Conservation (phyloP, 2,329 filamentous ascomycete species). For the Xylariaceae sp. region DNA sequence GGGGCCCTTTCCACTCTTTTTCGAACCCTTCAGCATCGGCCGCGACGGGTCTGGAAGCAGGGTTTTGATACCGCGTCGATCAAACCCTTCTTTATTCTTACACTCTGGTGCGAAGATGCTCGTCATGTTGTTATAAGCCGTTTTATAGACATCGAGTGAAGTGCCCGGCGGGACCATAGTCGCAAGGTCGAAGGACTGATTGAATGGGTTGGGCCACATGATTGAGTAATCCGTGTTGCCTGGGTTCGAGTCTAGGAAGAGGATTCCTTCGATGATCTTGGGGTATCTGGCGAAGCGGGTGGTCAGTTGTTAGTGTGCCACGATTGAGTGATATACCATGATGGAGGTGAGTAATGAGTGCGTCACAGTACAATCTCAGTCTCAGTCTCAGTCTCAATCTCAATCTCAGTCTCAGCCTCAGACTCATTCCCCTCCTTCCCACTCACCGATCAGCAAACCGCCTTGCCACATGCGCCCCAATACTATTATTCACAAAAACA, state of each 20-base stretch:
- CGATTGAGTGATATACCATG: too few species aligned
- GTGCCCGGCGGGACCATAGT: slow-evolving; percentile 23
- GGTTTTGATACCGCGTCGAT: slow-evolving; percentile 22
- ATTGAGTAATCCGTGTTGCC: slow-evolving; percentile 27
- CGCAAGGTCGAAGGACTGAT: slow-evolving; percentile 22
- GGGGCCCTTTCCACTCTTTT: slow-evolving; percentile 21
- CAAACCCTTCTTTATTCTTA: slow-evolving; percentile 29
- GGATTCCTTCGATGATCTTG: slow-evolving; percentile 22
- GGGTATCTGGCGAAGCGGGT: slow-evolving; percentile 16
- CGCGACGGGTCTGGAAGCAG: slow-evolving; percentile 25
- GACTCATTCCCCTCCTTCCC: too few species aligned
- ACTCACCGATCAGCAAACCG: slow-evolving; percentile 27
- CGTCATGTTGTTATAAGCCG: slow-evolving; percentile 23
- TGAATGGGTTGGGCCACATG: slow-evolving; percentile 27
- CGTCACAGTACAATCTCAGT: too few species aligned
- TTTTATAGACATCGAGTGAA: slow-evolving; percentile 26
- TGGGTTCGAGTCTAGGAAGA: slow-evolving; percentile 33
- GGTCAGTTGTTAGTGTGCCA: not conserved
- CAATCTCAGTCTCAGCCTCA: too few species aligned
- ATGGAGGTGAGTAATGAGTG: too few species aligned
- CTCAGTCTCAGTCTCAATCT: too few species aligned
- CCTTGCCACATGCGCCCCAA: slow-evolving; percentile 29
- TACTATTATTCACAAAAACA: slow-evolving; percentile 28
- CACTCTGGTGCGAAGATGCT: slow-evolving; percentile 26
- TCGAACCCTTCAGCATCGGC: slow-evolving; percentile 25